Conservation (phyloP, 83 land plant species). For the Picea abies region DNA sequence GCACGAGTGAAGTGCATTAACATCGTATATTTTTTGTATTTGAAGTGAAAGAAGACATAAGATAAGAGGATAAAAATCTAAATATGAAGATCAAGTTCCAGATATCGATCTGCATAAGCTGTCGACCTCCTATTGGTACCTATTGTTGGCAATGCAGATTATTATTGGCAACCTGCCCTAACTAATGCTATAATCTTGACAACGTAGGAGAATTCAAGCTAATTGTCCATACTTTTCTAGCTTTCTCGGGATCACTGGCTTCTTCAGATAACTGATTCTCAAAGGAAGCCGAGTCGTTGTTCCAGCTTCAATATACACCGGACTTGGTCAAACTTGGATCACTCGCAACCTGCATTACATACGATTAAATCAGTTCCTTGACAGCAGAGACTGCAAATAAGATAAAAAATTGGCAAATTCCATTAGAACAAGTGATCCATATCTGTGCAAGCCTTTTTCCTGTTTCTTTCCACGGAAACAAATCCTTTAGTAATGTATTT, state of each 20-base stretch:
- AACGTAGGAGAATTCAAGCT: slow-evolving; percentile 54
- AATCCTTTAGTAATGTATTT: slow-evolving; percentile 81
- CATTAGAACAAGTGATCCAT: neutral
- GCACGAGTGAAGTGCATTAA: too few relatives aligned
- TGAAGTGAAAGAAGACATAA: neutral
- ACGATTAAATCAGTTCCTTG: too few relatives aligned
- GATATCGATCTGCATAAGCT: too few relatives aligned
- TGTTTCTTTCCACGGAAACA: slow-evolving; percentile 90
- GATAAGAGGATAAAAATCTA: neutral
- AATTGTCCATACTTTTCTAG: slow-evolving; percentile 87
- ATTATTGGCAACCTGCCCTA: too few relatives aligned
- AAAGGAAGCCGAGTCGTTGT: slow-evolving; percentile 69
- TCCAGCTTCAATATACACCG: slow-evolving; percentile 58
- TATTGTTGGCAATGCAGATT: too few relatives aligned
- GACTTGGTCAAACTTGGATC: slow-evolving; percentile 84
- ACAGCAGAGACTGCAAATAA: too few relatives aligned
- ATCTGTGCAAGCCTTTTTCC: slow-evolving; percentile 99
- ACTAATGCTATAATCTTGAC: too few relatives aligned
- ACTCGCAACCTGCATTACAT: slow-evolving; percentile 71
- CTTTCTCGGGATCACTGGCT: slow-evolving; percentile 92
- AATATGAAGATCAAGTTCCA: neutral
- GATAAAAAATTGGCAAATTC: too few relatives aligned
- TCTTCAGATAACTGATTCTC: slow-evolving; percentile 55
- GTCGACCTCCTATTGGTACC: too few relatives aligned
- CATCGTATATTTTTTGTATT: neutral